Evolutionary conservation across 2,329 filamentous ascomycete genomes (phyloP).

Genomic region (Penicillium brasilianum): DNA sequence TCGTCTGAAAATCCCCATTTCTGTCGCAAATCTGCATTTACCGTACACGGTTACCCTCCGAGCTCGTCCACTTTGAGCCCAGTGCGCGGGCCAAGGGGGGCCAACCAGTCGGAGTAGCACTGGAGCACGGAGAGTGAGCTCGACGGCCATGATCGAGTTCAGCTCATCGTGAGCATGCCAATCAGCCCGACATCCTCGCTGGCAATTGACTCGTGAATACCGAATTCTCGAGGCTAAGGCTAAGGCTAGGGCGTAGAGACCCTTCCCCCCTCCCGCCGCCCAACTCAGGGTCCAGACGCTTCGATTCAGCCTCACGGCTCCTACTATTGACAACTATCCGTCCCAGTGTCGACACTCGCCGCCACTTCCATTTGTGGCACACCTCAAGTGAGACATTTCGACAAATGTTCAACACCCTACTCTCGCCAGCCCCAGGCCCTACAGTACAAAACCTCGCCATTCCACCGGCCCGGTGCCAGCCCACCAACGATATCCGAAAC

Average conservation of each 20-base stretch:
- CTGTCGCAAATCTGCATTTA: background rate
- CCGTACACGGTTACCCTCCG: slow-evolving; percentile 2
- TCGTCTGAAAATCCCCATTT: slow-evolving; percentile 1
- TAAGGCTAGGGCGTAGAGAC: too few relatives aligned
- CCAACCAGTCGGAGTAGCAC: too few relatives aligned
- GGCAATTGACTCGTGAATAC: background rate
- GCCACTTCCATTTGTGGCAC: background rate
- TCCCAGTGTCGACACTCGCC: background rate
- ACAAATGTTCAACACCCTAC: background rate
- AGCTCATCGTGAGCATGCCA: background rate
- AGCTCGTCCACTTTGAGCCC: background rate
- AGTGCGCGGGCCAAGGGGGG: background rate
- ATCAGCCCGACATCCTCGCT: background rate
- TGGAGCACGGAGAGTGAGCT: too few relatives aligned
- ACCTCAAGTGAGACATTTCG: background rate
- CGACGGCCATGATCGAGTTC: background rate
- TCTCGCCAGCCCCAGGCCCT: background rate
- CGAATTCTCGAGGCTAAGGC: background rate
- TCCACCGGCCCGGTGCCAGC: background rate
- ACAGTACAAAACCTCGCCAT: background rate
- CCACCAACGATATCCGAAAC: background rate
- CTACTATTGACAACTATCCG: slow-evolving; percentile 2
- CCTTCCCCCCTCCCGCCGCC: too few relatives aligned
- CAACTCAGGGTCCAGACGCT: background rate
- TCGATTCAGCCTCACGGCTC: background rate